phyloP scores from a whole-genome alignment of 2,329 filamentous ascomycete genomes.

The Chaetomiaceae sp. region DNA sequence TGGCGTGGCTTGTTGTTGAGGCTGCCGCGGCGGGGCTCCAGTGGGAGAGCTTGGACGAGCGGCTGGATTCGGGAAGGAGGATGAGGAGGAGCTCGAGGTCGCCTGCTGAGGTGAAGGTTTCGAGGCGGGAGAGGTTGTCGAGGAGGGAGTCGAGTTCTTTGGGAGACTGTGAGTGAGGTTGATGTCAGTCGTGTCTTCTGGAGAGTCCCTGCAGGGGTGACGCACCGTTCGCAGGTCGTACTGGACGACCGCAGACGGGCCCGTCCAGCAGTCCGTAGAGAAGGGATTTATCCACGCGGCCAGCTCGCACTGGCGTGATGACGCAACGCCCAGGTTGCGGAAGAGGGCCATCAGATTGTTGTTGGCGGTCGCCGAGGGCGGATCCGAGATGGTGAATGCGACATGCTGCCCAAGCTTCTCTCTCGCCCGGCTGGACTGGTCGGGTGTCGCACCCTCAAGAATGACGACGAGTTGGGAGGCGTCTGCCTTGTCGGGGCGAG shows the following conservation, averaged over 20 bases:
- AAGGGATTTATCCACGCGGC: slow-evolving; percentile 40
- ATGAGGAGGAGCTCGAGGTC: slow-evolving; percentile 55
- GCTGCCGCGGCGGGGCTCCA: slow-evolving; percentile 38
- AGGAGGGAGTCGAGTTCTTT: slow-evolving; percentile 42
- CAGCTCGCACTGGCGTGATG: slow-evolving; percentile 36
- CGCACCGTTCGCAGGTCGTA: slow-evolving; percentile 44
- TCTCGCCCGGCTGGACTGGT: slow-evolving; percentile 40
- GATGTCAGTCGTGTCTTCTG: slow-evolving; percentile 1
- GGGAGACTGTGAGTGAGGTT: slow-evolving; percentile 34
- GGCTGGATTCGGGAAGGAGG: slow-evolving; percentile 47
- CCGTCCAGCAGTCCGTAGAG: slow-evolving; percentile 43
- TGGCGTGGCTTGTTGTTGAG: too few relatives aligned
- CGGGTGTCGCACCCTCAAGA: slow-evolving; percentile 51
- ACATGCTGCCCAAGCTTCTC: slow-evolving; percentile 40
- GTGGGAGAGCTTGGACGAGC: slow-evolving; percentile 33
- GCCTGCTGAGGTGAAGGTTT: slow-evolving; percentile 42
- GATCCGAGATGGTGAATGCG: slow-evolving; percentile 47
- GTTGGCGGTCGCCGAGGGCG: slow-evolving; percentile 42
- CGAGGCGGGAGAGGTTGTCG: slow-evolving; percentile 42
- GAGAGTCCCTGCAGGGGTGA: neutral
- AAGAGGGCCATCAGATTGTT: slow-evolving; percentile 37
- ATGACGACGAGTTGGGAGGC: slow-evolving; percentile 56
- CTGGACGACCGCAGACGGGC: slow-evolving; percentile 39
- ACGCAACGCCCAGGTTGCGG: slow-evolving; percentile 36
- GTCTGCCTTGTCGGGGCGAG: slow-evolving; percentile 29